Evolutionary conservation across 306 rosid species (phyloP), one percentile per base, ranked within the genome.

Genomic region (Ormosia semicastrata): DNA sequence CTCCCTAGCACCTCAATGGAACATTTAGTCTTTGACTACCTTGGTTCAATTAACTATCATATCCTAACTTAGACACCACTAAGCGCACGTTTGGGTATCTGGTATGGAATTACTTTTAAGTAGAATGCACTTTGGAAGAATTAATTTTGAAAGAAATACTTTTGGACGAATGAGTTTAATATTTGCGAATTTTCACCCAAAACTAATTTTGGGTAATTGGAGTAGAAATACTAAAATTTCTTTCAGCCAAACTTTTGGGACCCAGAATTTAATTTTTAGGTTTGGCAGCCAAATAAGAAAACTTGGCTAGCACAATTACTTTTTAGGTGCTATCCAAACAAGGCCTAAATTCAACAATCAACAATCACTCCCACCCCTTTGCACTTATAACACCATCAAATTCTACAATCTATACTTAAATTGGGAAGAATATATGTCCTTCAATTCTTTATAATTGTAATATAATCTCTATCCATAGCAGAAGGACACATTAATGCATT

Each of bases 351-450:
- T 66, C 85, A 24, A 24, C 24, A 24, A 24, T 24, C 24, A 44
- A 56, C n/a, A 66, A 15, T 56, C 24, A 29, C 15, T 17, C 52
- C 58, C n/a, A 39, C 12, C 34, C 8, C 47, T 59, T 4, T 4
- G 32, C 68, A 74, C 57, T 74, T 47, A 76, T 63, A 33, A 76
- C 6, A 15, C 71, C 49, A 46, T 49, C 62, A 32, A 75, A 75
- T 43, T 75, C 43, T 30, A 59, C 1, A 32, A 30, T 32, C 17
- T 60, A 75, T 24, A 46, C 32, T 44, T 24, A 41, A n/a, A 57
- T 60, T 10, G 60, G 46, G 17, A 59, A 33, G 54, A 13, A 58
- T 58, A 12, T 41, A 58, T 62, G 57, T 58, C 24, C 24, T 24
- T 24, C 7, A 60, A 76, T 33, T 34, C 39, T 64, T 50, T 11